Evolutionary conservation across 169 alveolate genomes (phyloP).

Genomic region (Eimeria acervulina): DNA sequence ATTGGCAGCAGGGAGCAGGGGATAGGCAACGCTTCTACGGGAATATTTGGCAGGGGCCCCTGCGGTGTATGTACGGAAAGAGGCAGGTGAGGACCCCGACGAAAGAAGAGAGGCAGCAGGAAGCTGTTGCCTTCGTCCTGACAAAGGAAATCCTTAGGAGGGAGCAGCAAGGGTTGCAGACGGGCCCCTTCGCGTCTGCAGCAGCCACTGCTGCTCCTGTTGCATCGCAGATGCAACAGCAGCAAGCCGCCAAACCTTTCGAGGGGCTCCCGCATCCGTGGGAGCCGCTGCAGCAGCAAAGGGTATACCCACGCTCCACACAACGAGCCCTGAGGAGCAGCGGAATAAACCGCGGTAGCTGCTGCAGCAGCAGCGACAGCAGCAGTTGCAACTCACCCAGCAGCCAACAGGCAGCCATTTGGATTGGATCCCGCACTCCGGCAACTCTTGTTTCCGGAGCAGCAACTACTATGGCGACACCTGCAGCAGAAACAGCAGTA

Average conservation of each 20-base stretch:
- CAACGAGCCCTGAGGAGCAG: neutral
- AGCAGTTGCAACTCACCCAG: slow-evolving; percentile 25
- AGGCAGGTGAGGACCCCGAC: neutral
- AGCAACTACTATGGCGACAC: slow-evolving; percentile 21
- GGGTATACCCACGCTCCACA: neutral
- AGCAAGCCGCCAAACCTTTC: neutral
- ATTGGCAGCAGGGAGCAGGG: slow-evolving; percentile 25
- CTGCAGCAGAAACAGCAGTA: slow-evolving; percentile 24
- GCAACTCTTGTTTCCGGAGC: neutral
- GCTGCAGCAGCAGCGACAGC: slow-evolving; percentile 60
- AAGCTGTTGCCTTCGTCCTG: slow-evolving; percentile 45
- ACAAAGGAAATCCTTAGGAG: slow-evolving; percentile 57
- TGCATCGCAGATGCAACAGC: neutral
- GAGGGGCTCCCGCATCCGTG: neutral
- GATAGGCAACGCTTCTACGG: neutral
- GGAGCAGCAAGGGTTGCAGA: slow-evolving; percentile 59
- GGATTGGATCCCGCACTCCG: neutral
- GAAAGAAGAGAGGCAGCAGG: slow-evolving; percentile 8
- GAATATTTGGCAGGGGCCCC: slow-evolving; percentile 4
- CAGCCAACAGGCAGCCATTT: neutral
- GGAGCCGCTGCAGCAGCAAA: slow-evolving; percentile 33
- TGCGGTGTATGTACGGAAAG: slow-evolving; percentile 51
- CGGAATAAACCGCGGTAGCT: neutral
- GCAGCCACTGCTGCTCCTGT: neutral
- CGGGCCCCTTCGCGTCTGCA: slow-evolving; percentile 49